A percentile compares a stretch with the other conserved stretches of the same genome.
phyloP scores from a whole-genome alignment of 306 rosid genomes.

The Datisca glomerata region DNA sequence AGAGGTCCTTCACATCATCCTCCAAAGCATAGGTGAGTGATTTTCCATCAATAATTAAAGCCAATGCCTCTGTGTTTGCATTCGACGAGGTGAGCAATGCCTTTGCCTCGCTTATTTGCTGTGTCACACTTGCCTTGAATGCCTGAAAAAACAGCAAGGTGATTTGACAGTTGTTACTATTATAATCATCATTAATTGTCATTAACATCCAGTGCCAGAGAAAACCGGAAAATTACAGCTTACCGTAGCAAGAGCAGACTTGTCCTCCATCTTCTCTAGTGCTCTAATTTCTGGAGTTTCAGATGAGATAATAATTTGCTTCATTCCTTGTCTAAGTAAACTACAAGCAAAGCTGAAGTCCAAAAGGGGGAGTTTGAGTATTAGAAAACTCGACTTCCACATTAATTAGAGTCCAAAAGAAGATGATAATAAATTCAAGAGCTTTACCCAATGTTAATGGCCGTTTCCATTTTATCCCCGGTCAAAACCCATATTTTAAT shows the following conservation, averaged over 20 bases:
- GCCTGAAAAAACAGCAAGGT: slow-evolving; percentile 43
- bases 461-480: slow-evolving; percentile 99
- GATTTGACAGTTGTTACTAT: no score
- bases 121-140: slow-evolving; percentile 55
- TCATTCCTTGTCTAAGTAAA: slow-evolving; percentile 96
- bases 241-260: slow-evolving; percentile 1
- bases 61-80: slow-evolving; percentile 52
- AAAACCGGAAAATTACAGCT: no score
- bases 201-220: no score
- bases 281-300: slow-evolving; percentile 72
- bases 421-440: neutral
- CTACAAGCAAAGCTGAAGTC: slow-evolving; percentile 79
- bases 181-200: no score
- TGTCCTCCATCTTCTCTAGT: slow-evolving; percentile 17
- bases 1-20: slow-evolving; percentile 66
- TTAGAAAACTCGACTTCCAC: neutral
- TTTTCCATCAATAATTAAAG: slow-evolving; percentile 93
- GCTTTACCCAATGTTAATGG: slow-evolving; percentile 82
- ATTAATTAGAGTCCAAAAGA: neutral
- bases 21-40: slow-evolving; percentile 78
- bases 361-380: slow-evolving; percentile 4
- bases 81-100: slow-evolving; percentile 22
- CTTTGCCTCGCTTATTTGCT: slow-evolving; percentile 56
- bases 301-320: slow-evolving; percentile 69
- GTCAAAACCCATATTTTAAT: slow-evolving; percentile 98